A percentile compares a stretch with the other conserved stretches of the same genome.
phyloP scores from a whole-genome alignment of 768 basidiomycete genomes.

The Suillus hirtellus region DNA sequence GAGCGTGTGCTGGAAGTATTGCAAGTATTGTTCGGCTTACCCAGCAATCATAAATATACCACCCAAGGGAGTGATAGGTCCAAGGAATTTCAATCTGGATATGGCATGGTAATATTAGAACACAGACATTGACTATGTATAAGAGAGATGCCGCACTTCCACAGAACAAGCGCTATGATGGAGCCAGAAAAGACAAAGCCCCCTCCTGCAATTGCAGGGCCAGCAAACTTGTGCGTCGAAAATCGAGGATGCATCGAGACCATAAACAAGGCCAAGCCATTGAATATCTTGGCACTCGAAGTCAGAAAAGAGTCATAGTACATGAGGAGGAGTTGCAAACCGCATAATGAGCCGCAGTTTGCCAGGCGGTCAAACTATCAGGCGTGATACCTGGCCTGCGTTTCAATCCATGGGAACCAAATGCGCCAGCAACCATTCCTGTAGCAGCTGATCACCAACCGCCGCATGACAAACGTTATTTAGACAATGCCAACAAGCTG shows the following conservation, averaged over 20 bases:
- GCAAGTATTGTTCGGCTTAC: slow-evolving; percentile 38
- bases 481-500: background rate
- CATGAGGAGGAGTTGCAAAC: slow-evolving; percentile 37
- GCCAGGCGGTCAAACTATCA: slow-evolving; percentile 60
- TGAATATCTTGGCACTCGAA: slow-evolving; percentile 51
- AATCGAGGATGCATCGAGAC: slow-evolving; percentile 66
- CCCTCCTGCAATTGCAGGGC: slow-evolving; percentile 63
- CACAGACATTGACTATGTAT: background rate
- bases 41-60: slow-evolving; percentile 67
- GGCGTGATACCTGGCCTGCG: slow-evolving; percentile 46
- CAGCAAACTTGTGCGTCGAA: slow-evolving; percentile 59
- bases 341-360: slow-evolving; percentile 61
- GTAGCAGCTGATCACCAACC: slow-evolving; percentile 33
- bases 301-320: slow-evolving; percentile 14
- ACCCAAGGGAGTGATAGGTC: slow-evolving; percentile 69
- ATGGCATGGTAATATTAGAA: slow-evolving; percentile 9
- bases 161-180: slow-evolving; percentile 56
- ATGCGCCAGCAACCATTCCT: slow-evolving; percentile 64
- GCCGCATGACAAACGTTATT: background rate
- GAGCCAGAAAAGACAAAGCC: slow-evolving; percentile 62
- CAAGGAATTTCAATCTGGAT: slow-evolving; percentile 49
- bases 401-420: slow-evolving; percentile 66
- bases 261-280: slow-evolving; percentile 65
- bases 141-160: slow-evolving; percentile 33
- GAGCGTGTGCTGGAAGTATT: slow-evolving; percentile 8